Evolutionary conservation across 805 yeast species (phyloP).

Genomic region (Saturnispora quitensis): DNA sequence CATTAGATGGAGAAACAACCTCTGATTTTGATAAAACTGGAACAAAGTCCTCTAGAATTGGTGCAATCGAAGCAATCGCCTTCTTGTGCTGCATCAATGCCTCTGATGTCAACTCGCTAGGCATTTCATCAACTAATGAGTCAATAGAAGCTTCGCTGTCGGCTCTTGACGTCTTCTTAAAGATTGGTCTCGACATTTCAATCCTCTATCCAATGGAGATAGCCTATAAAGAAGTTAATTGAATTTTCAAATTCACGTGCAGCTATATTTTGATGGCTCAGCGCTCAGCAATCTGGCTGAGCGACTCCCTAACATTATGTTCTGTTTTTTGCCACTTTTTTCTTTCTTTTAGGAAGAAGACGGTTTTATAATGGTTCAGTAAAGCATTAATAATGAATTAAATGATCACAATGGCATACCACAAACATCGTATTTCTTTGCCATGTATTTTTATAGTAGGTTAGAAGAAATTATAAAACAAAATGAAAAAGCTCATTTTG

Average conservation of each 20-base stretch:
- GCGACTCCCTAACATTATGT: not conserved
- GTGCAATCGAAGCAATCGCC: slow-evolving; percentile 75
- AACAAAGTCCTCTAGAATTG: slow-evolving; percentile 58
- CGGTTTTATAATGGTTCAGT: not conserved
- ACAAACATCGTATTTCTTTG: no score
- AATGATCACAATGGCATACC: no score
- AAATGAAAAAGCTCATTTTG: no score
- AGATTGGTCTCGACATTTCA: slow-evolving; percentile 1
- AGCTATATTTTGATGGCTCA: not conserved
- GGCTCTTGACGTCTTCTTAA: not conserved
- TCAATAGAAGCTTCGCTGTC: slow-evolving; percentile 3
- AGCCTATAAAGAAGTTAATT: not conserved
- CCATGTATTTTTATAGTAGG: no score
- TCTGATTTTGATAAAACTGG: slow-evolving; percentile 54
- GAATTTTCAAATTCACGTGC: not conserved
- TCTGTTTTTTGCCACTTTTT: not conserved
- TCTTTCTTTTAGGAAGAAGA: not conserved
- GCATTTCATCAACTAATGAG: slow-evolving; percentile 13
- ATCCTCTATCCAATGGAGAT: not conserved
- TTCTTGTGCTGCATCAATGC: slow-evolving; percentile 32
- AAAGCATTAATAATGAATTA: not conserved
- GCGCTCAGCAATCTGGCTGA: not conserved
- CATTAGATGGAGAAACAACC: slow-evolving; percentile 26
- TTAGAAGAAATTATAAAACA: no score
- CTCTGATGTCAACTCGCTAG: slow-evolving; percentile 25